phyloP scores from a whole-genome alignment of 306 rosid genomes.

The Sophora flavescens region DNA sequence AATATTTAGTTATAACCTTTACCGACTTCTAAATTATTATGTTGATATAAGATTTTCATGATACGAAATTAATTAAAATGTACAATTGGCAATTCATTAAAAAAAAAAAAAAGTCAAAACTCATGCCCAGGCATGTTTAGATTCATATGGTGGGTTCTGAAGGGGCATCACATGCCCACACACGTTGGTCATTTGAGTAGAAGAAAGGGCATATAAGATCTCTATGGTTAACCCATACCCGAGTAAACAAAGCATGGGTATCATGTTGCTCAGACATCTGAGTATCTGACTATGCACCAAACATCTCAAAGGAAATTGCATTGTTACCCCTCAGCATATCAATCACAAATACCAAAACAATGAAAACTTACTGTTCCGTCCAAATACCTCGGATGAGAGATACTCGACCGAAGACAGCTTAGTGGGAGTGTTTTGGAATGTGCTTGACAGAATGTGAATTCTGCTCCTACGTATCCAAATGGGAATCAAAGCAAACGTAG shows the following conservation, averaged over 20 bases:
- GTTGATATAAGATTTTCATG: neutral
- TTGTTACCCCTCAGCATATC: neutral
- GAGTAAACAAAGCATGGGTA: neutral
- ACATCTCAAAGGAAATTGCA: neutral
- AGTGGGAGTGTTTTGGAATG: too few species aligned
- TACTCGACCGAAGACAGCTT: too few species aligned
- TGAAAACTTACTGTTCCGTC: too few species aligned
- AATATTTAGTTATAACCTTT: neutral
- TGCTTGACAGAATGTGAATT: too few species aligned
- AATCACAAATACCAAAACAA: conserved; percentile 4
- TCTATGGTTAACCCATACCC: neutral
- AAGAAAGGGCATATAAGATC: neutral
- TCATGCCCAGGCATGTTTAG: neutral
- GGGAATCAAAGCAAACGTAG: too few species aligned
- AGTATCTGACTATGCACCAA: neutral
- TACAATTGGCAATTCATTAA: neutral
- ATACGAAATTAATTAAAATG: neutral
- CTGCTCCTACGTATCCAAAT: too few species aligned
- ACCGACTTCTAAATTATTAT: conserved; percentile 14
- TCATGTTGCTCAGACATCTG: neutral
- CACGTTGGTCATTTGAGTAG: neutral
- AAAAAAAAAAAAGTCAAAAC: neutral
- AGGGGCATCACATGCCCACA: neutral
- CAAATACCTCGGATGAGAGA: too few species aligned
- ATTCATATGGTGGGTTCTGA: neutral